Evolutionary conservation across 2,329 filamentous ascomycete genomes (phyloP), one percentile per base, ranked within the genome.

Genomic region (Golovinomyces cichoracearum): DNA sequence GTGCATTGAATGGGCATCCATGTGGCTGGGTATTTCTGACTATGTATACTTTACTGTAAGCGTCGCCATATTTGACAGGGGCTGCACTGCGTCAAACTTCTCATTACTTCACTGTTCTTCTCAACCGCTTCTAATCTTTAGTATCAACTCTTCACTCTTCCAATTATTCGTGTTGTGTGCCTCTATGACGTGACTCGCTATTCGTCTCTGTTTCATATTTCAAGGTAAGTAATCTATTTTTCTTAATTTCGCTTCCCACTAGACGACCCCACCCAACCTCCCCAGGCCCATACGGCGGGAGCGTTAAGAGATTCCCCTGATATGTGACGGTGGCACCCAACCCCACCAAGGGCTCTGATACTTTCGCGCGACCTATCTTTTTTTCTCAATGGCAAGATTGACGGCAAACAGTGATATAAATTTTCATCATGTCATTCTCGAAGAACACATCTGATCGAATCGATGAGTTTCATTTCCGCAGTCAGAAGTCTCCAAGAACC

Each of bases 391-490:
- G 44, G 50, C 35, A 21, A 50, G 33, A 48, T 55, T 58, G 54
- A 60, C 52, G 17, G 10, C 38, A 31, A 51, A 33, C 48, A 58
- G 56, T 54, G 51, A 51, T 54, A 51, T 56, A 58, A 49, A 49
- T 54, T 53, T 55, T 57, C 62, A 58, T 54, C 56, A 81, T 81
- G 77, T 73, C 76, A 56, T 80, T 73, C 65, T 73, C 73, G 56
- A 70, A 72, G 60, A 70, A 70, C 60, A 64, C 73, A 61, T 73
- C 67, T 60, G 73, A 75, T 58, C 69, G 72, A 62, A 81, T 83
- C 73, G 82, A 88, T 65, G 80, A 85, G 65, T 69, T 83, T 64
- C 78, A 79, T 62, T 86, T 81, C 65, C 77, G 79, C 57, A 73
- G 73, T 60, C 78, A 85, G 64, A 77, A 81, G 64, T 82, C 82